These are phyloP conservation scores for Debaryomyces maramus DNA, from an alignment of 805 yeast genomes.

Conservation along the genomic window DNA sequence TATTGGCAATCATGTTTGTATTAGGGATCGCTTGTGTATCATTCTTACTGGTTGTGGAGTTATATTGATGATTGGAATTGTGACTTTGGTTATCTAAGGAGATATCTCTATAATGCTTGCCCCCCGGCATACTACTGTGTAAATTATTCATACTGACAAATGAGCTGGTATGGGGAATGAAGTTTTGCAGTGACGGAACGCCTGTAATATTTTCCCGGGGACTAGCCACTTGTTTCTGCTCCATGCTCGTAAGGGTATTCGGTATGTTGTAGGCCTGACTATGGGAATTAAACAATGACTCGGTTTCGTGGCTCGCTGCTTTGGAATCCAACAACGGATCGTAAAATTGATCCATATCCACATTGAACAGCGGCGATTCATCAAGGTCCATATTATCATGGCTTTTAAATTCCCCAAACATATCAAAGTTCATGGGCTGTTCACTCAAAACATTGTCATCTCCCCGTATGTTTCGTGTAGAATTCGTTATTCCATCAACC, in stretches of 20 bases:
- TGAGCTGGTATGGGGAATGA: slow-evolving; percentile 2
- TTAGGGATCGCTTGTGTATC: slow-evolving; percentile 2
- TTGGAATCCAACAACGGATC: background rate
- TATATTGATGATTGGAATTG: background rate
- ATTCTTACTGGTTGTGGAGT: no score
- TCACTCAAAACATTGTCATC: background rate
- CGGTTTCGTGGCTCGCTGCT: background rate
- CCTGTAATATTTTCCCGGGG: slow-evolving; percentile 13
- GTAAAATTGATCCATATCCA: slow-evolving; percentile 30
- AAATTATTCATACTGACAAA: slow-evolving; percentile 3
- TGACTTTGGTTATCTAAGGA: slow-evolving; percentile 8
- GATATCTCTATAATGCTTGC: no score
- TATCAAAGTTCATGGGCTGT: slow-evolving; percentile 12
- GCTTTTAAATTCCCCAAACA: slow-evolving; percentile 31
- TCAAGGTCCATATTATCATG: slow-evolving; percentile 36
- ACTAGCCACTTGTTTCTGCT: no score
- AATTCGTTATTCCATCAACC: no score
- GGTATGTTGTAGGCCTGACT: no score
- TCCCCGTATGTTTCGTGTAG: no score
- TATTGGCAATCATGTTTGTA: slow-evolving; percentile 2
- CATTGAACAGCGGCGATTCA: slow-evolving; percentile 37
- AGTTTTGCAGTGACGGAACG: slow-evolving; percentile 10
- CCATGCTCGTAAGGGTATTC: no score
- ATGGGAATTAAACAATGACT: background rate
- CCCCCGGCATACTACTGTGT: slow-evolving; percentile 5